Base-by-base conservation (phyloP, 2,329 filamentous ascomycete species). In the Colletotrichum caudatum region DNA sequence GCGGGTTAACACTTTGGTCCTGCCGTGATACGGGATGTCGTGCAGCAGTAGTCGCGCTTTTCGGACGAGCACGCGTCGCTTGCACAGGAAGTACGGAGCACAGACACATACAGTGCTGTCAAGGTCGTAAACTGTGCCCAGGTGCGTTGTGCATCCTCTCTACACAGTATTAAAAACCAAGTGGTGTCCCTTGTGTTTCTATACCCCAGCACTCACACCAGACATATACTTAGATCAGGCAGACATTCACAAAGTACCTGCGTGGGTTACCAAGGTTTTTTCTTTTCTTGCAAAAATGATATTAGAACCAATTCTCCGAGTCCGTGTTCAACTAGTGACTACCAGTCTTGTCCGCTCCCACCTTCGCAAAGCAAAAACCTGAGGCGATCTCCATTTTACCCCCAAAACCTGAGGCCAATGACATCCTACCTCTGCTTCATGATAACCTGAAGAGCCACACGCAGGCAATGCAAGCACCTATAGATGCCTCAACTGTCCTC, bases 391-490 rank as follows among this genome's bases (percentile, higher is more conserved):
- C 39, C 48, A 54, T 56, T 64, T 41, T 60, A 60, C 54, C 69
- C 53, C 60, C 56, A 54, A 60, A 44, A 59, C 37, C 50, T 50
- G 29, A 37, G 66, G 64, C 64, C 46, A 59, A 46, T 44, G 39
- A 44, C 59, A 69, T 72, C 69, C 66, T 69, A 72, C 69, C 63
- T 66, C 59, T 64, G 57, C 69, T 50, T 56, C 65, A 60, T 64
- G 60, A 60, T 72, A 69, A 59, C 65, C 66, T 60, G 54, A 72
- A 57, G 54, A 66, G 54, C 46, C 50, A 29, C 59, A 39, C 57
- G 69, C 60, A 60, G 39, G 35, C 53, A 66, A 59, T 57, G 39
- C 48, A 54, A 56, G 51, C 37, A 67, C 59, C 51, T 46, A 46
- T 56, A 33, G 48, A 54, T 54, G 53, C 53, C 46, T 64, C 39